These are phyloP conservation scores for Leonotis leonurus DNA, from an alignment of 257 asterid genomes.

Conservation along the genomic window DNA sequence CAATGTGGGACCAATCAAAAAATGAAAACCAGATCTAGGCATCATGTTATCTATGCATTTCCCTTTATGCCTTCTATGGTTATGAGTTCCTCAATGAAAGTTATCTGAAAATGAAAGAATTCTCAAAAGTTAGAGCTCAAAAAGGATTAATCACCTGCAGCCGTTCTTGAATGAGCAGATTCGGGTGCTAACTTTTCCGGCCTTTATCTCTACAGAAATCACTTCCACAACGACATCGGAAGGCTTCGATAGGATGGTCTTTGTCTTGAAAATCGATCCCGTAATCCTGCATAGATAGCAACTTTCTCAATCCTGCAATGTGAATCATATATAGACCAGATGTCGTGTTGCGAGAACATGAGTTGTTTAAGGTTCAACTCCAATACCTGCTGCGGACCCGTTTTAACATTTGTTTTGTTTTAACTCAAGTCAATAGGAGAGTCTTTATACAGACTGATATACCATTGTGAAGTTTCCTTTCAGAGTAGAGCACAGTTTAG, in stretches of 20 bases:
- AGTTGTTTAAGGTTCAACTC: neutral
- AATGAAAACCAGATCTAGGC: too few species aligned
- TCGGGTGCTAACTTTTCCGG: neutral
- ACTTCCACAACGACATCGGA: conserved; percentile 57
- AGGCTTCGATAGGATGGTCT: conserved; percentile 52
- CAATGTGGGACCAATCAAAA: too few species aligned
- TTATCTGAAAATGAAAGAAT: neutral
- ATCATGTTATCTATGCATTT: too few species aligned
- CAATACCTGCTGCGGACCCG: too few species aligned
- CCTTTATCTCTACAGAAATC: conserved; percentile 30
- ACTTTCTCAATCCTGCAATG: neutral
- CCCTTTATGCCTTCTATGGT: too few species aligned
- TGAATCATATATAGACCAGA: neutral
- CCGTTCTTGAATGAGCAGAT: conserved; percentile 1
- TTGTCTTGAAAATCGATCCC: conserved; percentile 46
- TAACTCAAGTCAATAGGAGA: neutral
- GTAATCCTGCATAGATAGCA: conserved; percentile 41
- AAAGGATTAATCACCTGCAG: neutral
- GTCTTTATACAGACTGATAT: neutral
- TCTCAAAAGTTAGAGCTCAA: neutral
- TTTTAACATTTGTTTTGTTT: too few species aligned
- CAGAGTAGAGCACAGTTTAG: neutral
- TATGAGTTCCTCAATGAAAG: neutral
- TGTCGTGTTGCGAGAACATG: neutral
- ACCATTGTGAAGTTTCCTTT: neutral